Percentiles rank a stretch among this genome's conserved stretches.
phyloP scores from a whole-genome alignment of 2,329 filamentous ascomycete genomes.

The Phyllosticta citrichinensis region DNA sequence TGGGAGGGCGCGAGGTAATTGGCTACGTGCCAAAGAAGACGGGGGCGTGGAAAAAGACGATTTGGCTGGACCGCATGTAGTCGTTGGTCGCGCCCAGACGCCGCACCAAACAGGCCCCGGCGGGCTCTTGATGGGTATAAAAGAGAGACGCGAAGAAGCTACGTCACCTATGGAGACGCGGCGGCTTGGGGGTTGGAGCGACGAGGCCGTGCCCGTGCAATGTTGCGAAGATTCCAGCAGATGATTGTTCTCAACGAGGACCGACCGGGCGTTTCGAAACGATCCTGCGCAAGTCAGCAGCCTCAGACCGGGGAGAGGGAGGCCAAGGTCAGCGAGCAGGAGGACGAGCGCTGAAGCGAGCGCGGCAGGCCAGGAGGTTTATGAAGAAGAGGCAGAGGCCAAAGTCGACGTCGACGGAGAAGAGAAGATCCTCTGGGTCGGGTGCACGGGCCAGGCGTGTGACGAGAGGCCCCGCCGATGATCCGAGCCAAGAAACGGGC shows the following conservation, averaged over 20 bases:
- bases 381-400: background rate
- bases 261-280: background rate
- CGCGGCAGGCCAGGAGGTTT: background rate
- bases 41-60: slow-evolving; percentile 11
- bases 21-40: slow-evolving; percentile 20
- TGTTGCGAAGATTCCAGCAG: background rate
- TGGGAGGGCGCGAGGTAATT: background rate
- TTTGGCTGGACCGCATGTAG: slow-evolving; percentile 34
- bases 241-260: background rate
- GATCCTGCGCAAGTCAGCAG: background rate
- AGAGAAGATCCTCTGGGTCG: background rate
- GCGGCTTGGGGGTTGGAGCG: slow-evolving; percentile 1
- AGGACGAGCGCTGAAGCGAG: background rate
- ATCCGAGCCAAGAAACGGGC: no score
- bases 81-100: slow-evolving; percentile 39
- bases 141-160: background rate
- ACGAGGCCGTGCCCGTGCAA: background rate
- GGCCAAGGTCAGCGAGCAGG: background rate
- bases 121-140: background rate
- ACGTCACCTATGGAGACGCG: background rate
- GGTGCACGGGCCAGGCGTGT: background rate
- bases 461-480: background rate
- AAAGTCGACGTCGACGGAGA: background rate
- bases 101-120: slow-evolving; percentile 25
- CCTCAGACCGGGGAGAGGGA: background rate